Conservation (phyloP, 164 flowering plant species). For the Nelumbo lutea region DNA sequence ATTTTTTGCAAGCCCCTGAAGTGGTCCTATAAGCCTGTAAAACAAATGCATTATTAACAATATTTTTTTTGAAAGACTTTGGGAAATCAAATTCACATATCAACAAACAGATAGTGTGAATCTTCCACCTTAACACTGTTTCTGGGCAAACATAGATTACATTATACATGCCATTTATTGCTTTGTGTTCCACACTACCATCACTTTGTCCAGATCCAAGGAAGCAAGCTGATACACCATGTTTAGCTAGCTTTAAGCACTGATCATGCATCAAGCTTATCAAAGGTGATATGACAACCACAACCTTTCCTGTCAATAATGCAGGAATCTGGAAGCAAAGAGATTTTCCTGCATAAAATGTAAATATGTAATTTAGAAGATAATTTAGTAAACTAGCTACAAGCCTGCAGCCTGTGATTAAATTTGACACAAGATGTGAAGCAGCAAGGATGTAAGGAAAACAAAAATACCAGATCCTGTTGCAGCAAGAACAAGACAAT, state of each 20-base stretch:
- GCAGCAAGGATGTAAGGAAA: slow-evolving; percentile 1
- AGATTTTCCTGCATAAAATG: slow-evolving; percentile 65
- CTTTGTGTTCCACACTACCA: slow-evolving; percentile 62
- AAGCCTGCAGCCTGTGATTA: background rate
- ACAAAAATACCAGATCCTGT: slow-evolving; percentile 78
- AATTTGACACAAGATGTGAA: background rate
- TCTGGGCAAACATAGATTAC: slow-evolving; percentile 92
- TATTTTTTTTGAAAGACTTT: background rate
- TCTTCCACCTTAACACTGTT: slow-evolving; percentile 60
- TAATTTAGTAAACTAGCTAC: background rate
- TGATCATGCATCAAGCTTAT: slow-evolving; percentile 98
- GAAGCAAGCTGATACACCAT: slow-evolving; percentile 90
- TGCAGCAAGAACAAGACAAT: slow-evolving; percentile 90
- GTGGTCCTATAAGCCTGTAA: slow-evolving; percentile 70
- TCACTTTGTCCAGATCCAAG: slow-evolving; percentile 96
- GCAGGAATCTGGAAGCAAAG: slow-evolving; percentile 94
- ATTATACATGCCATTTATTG: slow-evolving; percentile 71
- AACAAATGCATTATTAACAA: background rate
- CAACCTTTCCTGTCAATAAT: slow-evolving; percentile 77
- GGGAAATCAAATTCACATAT: background rate
- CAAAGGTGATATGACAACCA: slow-evolving; percentile 85
- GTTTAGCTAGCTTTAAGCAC: slow-evolving; percentile 75
- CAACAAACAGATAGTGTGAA: background rate
- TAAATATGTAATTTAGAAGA: no score
- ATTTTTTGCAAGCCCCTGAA: slow-evolving; percentile 71